A percentile compares a stretch with the other conserved stretches of the same genome.
phyloP scores from a whole-genome alignment of 2,329 filamentous ascomycete genomes.

The Monosporascus sp. region DNA sequence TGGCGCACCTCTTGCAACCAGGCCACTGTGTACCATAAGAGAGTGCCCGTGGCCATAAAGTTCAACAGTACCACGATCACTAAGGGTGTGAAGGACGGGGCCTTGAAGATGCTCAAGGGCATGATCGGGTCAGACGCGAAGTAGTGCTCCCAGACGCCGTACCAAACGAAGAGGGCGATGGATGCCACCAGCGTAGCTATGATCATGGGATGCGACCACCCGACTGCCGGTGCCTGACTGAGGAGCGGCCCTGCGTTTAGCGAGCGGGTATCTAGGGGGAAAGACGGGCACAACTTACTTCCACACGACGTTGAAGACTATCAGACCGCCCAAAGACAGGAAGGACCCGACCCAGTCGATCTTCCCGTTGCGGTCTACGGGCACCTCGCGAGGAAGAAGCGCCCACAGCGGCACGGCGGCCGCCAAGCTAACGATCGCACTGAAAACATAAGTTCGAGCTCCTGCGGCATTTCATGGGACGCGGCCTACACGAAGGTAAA shows the following conservation, averaged over 20 bases:
- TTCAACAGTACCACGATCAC: slow-evolving; percentile 38
- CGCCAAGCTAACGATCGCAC: slow-evolving; percentile 12
- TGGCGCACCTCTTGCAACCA: slow-evolving; percentile 40
- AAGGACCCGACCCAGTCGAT: slow-evolving; percentile 35
- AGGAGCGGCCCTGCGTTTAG: background rate
- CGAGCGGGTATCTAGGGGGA: background rate
- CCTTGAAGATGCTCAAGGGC: slow-evolving; percentile 38
- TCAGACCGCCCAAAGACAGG: slow-evolving; percentile 33
- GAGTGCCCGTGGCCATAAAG: slow-evolving; percentile 44
- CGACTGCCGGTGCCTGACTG: slow-evolving; percentile 37
- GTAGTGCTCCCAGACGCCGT: slow-evolving; percentile 38
- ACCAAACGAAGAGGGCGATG: slow-evolving; percentile 20
- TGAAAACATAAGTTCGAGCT: background rate
- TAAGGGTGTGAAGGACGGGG: slow-evolving; percentile 38
- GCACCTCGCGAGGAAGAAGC: slow-evolving; percentile 20
- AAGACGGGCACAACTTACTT: slow-evolving; percentile 32
- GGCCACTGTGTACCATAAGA: slow-evolving; percentile 42
- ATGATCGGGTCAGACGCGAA: slow-evolving; percentile 37
- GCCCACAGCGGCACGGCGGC: slow-evolving; percentile 10
- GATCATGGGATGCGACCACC: slow-evolving; percentile 38
- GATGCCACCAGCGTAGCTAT: slow-evolving; percentile 34
- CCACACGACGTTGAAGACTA: slow-evolving; percentile 47
- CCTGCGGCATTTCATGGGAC: background rate
- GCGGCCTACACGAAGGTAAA: slow-evolving; percentile 32
- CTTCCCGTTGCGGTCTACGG: slow-evolving; percentile 30